These are phyloP conservation scores for Tolypocladium capitatum DNA, from an alignment of 2,329 filamentous ascomycete genomes.

Conservation along the genomic window DNA sequence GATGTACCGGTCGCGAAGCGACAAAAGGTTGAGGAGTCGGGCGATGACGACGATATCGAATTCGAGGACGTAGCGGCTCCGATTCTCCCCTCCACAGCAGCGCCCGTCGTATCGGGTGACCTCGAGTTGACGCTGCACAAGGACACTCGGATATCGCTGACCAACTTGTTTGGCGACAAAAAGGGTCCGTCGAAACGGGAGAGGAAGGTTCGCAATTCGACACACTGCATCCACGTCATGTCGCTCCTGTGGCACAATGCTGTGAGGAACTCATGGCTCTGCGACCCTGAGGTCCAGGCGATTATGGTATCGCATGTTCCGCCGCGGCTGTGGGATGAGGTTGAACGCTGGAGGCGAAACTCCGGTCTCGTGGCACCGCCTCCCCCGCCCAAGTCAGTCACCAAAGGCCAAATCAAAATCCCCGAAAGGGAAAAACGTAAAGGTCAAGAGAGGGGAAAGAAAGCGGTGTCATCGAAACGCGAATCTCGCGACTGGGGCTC, in stretches of 20 bases:
- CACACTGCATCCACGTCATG: constrained; percentile 83
- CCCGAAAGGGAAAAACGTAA: constrained; percentile 18
- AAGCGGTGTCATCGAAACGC: constrained; percentile 19
- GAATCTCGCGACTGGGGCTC: constrained; percentile 51
- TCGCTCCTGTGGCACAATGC: constrained; percentile 82
- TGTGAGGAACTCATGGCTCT: constrained; percentile 70
- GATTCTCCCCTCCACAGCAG: constrained; percentile 34
- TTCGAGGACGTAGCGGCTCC: constrained; percentile 54
- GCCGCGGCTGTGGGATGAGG: constrained; percentile 53
- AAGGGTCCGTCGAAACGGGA: constrained; percentile 82
- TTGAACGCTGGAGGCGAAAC: constrained; percentile 59
- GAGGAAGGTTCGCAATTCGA: constrained; percentile 59
- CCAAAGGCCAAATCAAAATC: constrained; percentile 15
- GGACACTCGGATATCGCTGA: constrained; percentile 45
- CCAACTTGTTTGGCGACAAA: constrained; percentile 51
- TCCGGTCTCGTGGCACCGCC: constrained; percentile 45
- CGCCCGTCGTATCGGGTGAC: constrained; percentile 45
- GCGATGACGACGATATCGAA: constrained; percentile 29
- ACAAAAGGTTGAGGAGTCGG: constrained; percentile 19
- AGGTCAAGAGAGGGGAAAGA: constrained; percentile 12
- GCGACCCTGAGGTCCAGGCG: constrained; percentile 61
- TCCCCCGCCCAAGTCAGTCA: constrained; percentile 9
- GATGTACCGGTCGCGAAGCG: constrained; percentile 27
- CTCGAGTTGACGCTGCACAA: constrained; percentile 59
- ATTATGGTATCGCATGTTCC: constrained; percentile 64